Base-by-base conservation (phyloP, 2,329 filamentous ascomycete genomes). In the Botryotinia convoluta region DNA sequence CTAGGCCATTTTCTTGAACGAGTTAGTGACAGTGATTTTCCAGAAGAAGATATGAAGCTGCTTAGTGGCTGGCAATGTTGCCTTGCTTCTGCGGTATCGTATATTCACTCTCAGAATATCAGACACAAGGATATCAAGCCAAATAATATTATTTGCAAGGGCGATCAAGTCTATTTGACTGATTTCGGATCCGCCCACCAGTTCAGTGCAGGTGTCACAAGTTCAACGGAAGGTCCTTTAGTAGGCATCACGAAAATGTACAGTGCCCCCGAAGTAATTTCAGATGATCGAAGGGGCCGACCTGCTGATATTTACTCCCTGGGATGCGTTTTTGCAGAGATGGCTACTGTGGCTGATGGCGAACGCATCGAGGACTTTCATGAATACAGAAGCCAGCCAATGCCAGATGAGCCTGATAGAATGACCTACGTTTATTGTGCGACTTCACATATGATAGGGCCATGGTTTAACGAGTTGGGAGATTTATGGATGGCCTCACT, bases 101-200 rank as follows among this genome's bases (percentile, higher is more conserved):
- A 75, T 18, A 73, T 75, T 3, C 76, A 76, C 48, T 74, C 72
- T 7, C 68, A 62, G 10, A 76, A 75, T 44, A 71, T 76, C 8
- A 67, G 75, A 26, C 76, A 77, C 35, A 77, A 77, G 48, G 76
- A 77, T 45, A 77, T 77, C 54, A 77, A 76, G 67, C 75, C 76
- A 16, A 75, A 74, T 51, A 77, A 77, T 20, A 72, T 73, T 9
- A 74, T 77, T 32, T 74, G 72, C 44, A 77, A 77, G 54, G 73
- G 69, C 14, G 65, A 72, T 26, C 68, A 74, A 35, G 64, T 77
- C 16, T 75, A 71, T n/a, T 69, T 77, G n/a, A 76, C 76, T 2
- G 76, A 77, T 44, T 77, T 75, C 37, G 76, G 76, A 22, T 74
- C 74, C 4, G 74, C 76, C 10, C 71, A 73, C 68, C 69, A 76